phyloP scores from a whole-genome alignment of 2,329 filamentous ascomycete species.

The Cladosporium halotolerans region DNA sequence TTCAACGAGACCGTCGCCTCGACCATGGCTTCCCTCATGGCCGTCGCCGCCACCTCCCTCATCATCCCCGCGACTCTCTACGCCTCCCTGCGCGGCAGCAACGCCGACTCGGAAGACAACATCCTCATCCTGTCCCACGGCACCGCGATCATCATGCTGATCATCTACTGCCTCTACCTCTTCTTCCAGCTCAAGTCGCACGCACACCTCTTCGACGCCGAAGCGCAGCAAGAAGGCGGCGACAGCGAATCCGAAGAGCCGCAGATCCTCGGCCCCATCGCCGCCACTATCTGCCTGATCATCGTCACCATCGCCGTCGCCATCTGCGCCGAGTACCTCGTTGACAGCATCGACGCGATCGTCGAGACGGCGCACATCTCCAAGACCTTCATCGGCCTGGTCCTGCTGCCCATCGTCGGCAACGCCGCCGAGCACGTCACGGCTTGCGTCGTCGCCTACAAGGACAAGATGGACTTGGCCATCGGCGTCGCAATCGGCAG shows the following conservation, averaged over 20 bases:
- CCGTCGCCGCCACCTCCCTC: constrained; percentile 48
- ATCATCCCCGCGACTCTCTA: constrained; percentile 51
- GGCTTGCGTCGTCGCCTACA: constrained; percentile 49
- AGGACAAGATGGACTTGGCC: constrained; percentile 53
- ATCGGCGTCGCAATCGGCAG: constrained; percentile 51
- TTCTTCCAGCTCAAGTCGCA: constrained; percentile 51
- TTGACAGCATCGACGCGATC: constrained; percentile 49
- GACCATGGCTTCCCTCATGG: constrained; percentile 61
- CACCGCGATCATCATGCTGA: constrained; percentile 48
- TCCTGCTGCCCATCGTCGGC: constrained; percentile 52
- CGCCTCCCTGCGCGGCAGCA: constrained; percentile 37
- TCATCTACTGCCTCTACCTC: constrained; percentile 49
- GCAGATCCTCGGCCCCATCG: constrained; percentile 39
- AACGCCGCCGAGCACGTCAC: constrained; percentile 54
- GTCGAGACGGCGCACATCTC: constrained; percentile 46
- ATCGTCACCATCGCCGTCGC: constrained; percentile 45
- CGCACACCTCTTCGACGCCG: constrained; percentile 42
- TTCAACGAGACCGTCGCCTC: constrained; percentile 74
- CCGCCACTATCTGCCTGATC: constrained; percentile 42
- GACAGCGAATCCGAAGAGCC: constrained; percentile 30
- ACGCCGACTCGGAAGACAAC: constrained; percentile 36
- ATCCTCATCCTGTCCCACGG: constrained; percentile 47
- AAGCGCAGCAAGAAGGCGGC: constrained; percentile 27
- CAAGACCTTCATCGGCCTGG: constrained; percentile 52
- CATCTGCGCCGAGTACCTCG: constrained; percentile 49